These are phyloP conservation scores for Phytophthora citrophthora DNA, from an alignment of 352 stramenopile species.

Conservation along the genomic window DNA sequence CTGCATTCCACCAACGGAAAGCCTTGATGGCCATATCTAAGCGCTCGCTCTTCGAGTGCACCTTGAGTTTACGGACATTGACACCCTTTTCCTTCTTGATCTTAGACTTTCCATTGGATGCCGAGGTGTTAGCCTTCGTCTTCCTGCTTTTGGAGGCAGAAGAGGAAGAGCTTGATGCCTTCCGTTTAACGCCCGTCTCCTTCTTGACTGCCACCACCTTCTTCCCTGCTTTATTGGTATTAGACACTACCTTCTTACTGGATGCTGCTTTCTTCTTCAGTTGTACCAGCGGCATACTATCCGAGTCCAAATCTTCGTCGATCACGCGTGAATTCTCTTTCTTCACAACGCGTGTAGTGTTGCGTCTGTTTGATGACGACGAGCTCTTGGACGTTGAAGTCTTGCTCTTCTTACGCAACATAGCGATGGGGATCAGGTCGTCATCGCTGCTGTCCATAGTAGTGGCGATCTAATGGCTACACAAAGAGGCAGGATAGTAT, in stretches of 20 bases:
- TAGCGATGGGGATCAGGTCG: constrained; percentile 74
- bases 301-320: constrained; percentile 75
- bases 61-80: constrained; percentile 91
- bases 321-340: constrained; percentile 34
- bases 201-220: constrained; percentile 53
- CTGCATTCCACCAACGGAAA: constrained; percentile 99
- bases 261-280: constrained; percentile 76
- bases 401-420: constrained; percentile 70
- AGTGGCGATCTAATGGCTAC: constrained; percentile 3
- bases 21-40: constrained; percentile 98
- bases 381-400: constrained; percentile 15
- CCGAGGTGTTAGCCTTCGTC: constrained; percentile 31
- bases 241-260: constrained; percentile 53
- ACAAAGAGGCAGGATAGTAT: constrained; percentile 4
- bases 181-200: constrained; percentile 66
- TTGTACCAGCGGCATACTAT: constrained; percentile 80
- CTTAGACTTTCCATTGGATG: constrained; percentile 42
- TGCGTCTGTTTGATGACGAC: constrained; percentile 14
- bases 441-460: constrained; percentile 80
- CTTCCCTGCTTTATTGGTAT: constrained; percentile 21
- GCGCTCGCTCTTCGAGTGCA: constrained; percentile 93
- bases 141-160: constrained; percentile 53
- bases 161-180: constrained; percentile 34
- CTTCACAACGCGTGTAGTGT: constrained; percentile 32
- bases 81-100: constrained; percentile 55